Evolutionary conservation across 192 early-diverging fungal genomes (phyloP), one percentile per base, ranked within the genome.

Genomic region (Podila verticillata): DNA sequence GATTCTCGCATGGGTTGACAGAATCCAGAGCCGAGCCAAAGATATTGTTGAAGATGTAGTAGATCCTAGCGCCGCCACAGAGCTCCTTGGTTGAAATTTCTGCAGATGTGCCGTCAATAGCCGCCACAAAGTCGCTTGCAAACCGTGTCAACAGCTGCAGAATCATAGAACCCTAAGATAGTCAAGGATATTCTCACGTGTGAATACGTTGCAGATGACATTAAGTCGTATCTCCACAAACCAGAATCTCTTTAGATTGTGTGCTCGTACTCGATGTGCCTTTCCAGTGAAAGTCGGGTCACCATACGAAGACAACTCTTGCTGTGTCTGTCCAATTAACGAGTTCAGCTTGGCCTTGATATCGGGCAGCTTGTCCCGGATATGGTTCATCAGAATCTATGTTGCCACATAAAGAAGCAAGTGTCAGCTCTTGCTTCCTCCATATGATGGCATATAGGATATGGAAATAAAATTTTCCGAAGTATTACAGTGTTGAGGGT

Each of bases 21-120:
- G 91, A 87, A 60, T 92, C 91, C 28, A 95, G 82, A 20, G 93
- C 91, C 26, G 87, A 71, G 13, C 92, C 92, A 87, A 90, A 95
- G 17, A 94, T 89, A 62, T 91, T 89, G 75, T 95, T 92, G 81
- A 95, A 95, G 34, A 93, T 93, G 78, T 91, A 92, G 82, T 94
- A 95, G 51, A 95, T 90, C 51, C 92, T 89, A 15, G 94, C 94
- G 8, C 94, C 94, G 48, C 93, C 93, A 61, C 91, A 93, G 75
- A 95, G 73, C 83, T 94, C 93, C 32, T 91, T 89, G 19, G 94
- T 92, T 8, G 92, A 89, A 68, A 94, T 90, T 54, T 93, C 92
- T 2, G 84, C 48, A 2, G 78, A 85, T 3, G 90, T 94, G 61
- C 94, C 94, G 63, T 95, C 94, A 69, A 95, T 91, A 5, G 94